phyloP scores from a whole-genome alignment of 108 stramenopile species.

The Bacterosira constricta region DNA sequence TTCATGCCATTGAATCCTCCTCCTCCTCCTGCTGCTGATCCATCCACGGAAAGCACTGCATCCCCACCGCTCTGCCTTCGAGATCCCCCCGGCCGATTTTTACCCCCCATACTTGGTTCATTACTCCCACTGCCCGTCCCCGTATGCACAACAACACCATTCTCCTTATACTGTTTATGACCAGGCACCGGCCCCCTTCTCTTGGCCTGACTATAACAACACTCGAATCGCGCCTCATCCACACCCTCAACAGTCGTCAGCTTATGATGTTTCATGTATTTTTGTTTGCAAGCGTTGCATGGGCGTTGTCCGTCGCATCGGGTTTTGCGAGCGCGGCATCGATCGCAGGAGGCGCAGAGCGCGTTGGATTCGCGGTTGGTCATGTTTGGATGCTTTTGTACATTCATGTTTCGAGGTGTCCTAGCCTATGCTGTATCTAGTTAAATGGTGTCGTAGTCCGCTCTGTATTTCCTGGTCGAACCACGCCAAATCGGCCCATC shows the following conservation, averaged over 20 bases:
- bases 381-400: no score
- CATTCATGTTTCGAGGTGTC: no score
- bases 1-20: not conserved
- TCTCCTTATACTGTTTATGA: no score
- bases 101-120: not conserved
- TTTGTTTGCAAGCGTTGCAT: conserved; percentile 71
- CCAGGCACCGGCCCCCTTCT: conserved; percentile 83
- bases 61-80: no score
- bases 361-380: not conserved
- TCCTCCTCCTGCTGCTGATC: not conserved
- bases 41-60: no score
- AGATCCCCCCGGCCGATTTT: no score
- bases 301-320: conserved; percentile 83
- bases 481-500: no score
- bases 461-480: no score
- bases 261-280: conserved; percentile 83
- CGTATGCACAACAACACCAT: no score
- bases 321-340: conserved; percentile 84
- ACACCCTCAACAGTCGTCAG: conserved; percentile 63
- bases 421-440: no score
- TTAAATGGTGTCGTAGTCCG: no score
- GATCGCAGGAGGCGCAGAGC: conserved; percentile 82
- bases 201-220: conserved; percentile 82
- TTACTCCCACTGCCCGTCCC: no score
- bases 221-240: conserved; percentile 50